These are phyloP conservation scores for Leptographium lundbergii DNA, from an alignment of 2,329 filamentous ascomycete species.

Conservation along the genomic window DNA sequence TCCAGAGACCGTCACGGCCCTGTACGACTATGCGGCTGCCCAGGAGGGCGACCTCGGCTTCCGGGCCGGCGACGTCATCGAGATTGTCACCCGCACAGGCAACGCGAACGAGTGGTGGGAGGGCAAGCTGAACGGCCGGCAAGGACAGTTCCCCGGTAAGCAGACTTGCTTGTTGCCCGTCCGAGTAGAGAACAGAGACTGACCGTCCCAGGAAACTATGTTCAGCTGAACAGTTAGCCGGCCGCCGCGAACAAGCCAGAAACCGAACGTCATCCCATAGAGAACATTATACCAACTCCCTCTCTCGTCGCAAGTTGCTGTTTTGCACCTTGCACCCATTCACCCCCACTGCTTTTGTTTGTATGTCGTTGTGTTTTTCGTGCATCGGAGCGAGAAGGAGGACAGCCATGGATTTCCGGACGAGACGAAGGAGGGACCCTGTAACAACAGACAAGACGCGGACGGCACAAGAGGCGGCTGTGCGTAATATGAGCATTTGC, in stretches of 20 bases:
- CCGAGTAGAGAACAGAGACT: background rate
- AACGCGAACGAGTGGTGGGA: slow-evolving; percentile 98
- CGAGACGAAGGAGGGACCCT: too few relatives aligned
- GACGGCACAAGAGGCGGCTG: too few relatives aligned
- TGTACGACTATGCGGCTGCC: slow-evolving; percentile 95
- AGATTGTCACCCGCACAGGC: slow-evolving; percentile 69
- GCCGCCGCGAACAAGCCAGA: background rate
- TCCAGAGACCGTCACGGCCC: slow-evolving; percentile 66
- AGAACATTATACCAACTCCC: background rate
- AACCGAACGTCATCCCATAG: background rate
- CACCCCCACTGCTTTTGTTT: background rate
- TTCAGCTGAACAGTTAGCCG: slow-evolving; percentile 24
- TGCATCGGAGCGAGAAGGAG: too few relatives aligned
- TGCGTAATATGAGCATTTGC: background rate
- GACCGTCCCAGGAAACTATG: slow-evolving; percentile 28
- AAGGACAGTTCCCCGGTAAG: slow-evolving; percentile 91
- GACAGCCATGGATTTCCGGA: too few relatives aligned
- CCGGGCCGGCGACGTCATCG: slow-evolving; percentile 74
- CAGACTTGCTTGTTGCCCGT: background rate
- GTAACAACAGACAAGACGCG: too few relatives aligned
- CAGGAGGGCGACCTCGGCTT: slow-evolving; percentile 92
- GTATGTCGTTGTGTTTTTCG: background rate
- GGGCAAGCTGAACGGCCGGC: slow-evolving; percentile 63
- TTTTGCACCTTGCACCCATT: too few relatives aligned
- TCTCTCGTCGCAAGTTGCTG: background rate